These are phyloP conservation scores for Staphylotrichum longicolle DNA, from an alignment of 495 filamentous ascomycete species.

Conservation along the genomic window DNA sequence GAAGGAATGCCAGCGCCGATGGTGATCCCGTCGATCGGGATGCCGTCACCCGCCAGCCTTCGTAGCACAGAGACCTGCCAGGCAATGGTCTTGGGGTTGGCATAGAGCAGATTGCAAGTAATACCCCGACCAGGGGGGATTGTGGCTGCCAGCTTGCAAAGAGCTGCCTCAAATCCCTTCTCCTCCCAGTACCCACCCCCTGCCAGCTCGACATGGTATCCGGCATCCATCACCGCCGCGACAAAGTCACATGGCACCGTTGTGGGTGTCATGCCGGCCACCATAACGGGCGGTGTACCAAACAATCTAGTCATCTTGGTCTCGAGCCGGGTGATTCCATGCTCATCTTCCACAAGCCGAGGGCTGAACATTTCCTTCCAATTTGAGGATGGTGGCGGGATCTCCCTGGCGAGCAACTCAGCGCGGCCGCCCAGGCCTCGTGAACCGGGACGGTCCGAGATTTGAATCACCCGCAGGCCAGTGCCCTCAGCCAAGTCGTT, in stretches of 20 bases:
- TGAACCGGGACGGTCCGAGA: background rate
- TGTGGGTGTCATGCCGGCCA: constrained; percentile 92
- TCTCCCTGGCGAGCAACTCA: background rate
- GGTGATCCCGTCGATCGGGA: constrained; percentile 89
- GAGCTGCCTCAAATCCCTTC: constrained; percentile 79
- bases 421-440: background rate
- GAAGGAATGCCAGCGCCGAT: constrained; percentile 92
- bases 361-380: constrained; percentile 54
- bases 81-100: constrained; percentile 88
- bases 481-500: too few species aligned
- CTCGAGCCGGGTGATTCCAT: too few species aligned
- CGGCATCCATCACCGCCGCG: constrained; percentile 86
- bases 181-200: constrained; percentile 92
- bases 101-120: constrained; percentile 91
- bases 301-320: constrained; percentile 90
- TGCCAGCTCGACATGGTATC: constrained; percentile 88
- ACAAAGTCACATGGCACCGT: constrained; percentile 94
- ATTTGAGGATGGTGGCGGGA: background rate
- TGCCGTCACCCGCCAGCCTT: constrained; percentile 75
- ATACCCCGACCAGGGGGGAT: constrained; percentile 91
- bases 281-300: constrained; percentile 88
- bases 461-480: background rate
- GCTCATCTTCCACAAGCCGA: constrained; percentile 45
- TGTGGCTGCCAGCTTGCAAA: constrained; percentile 80
- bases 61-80: constrained; percentile 95